Evolutionary conservation across 169 alveolate genomes (phyloP), one percentile per base, ranked within the genome.

Genomic region (Theileria sp.): DNA sequence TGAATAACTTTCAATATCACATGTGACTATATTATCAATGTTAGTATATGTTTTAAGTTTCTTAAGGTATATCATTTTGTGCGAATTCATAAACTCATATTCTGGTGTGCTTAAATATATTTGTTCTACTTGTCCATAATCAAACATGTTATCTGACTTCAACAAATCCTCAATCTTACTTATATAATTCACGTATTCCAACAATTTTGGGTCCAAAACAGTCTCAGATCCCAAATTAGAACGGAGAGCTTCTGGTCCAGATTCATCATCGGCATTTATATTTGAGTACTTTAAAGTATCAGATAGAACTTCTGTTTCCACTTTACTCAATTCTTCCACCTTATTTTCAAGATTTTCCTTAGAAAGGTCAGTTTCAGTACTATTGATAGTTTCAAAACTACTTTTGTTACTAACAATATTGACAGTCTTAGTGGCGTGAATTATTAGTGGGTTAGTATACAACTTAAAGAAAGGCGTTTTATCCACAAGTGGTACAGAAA

Each of bases 41-140:
- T 28, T 28, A 25, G 64, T 58, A 21, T 60, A 74, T 26, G 23
- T 21, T 74, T 54, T 74, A 13, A 74, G 28, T 17, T 30, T 13
- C 58, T 74, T 74, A n/a, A 74, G 10, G 64, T 74, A 74, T n/a
- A 74, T 15, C 36, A 25, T 34, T 28, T 74, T 74, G 78, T 44
- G 64, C n/a, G 68, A 64, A 3, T 17, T 21, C 60, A 51, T 36
- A 28, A 8, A 74, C 26, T 74, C 64, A 21, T 44, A 62, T n/a
- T 36, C 30, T 19, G 80, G 80, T n/a, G 23, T 62, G 21, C 54
- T 21, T n/a, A 25, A 15, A 21, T 44, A 51, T 36, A 23, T 10
- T 25, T 17, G 23, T 36, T 51, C 58, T 15, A 54, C 21, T 10
- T 62, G 49, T 1, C 15, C 8, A 23, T 36, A 60, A 13, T 38